A percentile compares a stretch with the other conserved stretches of the same genome.
Conservation (phyloP, 2,329 filamentous ascomycete genomes). For the Colletotrichum sp. region DNA sequence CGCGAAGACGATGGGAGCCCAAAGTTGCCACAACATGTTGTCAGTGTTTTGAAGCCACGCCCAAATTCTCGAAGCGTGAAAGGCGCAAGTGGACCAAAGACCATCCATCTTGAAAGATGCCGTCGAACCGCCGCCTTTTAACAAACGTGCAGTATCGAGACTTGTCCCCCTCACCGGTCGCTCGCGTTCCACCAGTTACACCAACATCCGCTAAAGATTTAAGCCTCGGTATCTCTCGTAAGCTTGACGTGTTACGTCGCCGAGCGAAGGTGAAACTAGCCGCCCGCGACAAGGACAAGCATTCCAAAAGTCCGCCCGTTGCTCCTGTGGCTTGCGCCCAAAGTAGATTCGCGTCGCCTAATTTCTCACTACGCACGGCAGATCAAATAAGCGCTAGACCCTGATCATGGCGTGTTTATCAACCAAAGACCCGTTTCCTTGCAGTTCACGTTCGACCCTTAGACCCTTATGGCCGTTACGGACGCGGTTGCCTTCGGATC, state of each 20-base stretch:
- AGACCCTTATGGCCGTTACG: neutral
- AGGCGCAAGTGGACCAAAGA: neutral
- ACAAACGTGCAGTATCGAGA: neutral
- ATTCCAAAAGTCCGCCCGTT: neutral
- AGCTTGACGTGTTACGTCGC: neutral
- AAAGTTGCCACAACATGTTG: slow-evolving; percentile 7
- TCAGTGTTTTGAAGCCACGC: neutral
- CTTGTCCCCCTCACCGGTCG: neutral
- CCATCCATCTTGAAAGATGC: neutral
- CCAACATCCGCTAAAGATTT: neutral
- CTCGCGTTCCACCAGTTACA: neutral
- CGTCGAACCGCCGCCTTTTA: neutral
- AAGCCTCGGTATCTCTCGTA: neutral
- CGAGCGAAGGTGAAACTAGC: neutral
- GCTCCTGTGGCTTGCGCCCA: neutral
- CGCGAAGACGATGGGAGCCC: neutral
- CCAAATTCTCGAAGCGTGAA: neutral
- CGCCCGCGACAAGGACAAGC: neutral
- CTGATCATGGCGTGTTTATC: neutral
- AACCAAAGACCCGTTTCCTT: neutral
- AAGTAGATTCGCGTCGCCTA: neutral
- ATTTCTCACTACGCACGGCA: neutral
- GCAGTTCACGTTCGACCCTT: neutral
- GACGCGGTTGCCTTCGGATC: neutral
- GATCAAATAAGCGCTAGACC: neutral